Conservation (phyloP, 192 early-diverging fungal genomes). For the Lobulomyces angularis region DNA sequence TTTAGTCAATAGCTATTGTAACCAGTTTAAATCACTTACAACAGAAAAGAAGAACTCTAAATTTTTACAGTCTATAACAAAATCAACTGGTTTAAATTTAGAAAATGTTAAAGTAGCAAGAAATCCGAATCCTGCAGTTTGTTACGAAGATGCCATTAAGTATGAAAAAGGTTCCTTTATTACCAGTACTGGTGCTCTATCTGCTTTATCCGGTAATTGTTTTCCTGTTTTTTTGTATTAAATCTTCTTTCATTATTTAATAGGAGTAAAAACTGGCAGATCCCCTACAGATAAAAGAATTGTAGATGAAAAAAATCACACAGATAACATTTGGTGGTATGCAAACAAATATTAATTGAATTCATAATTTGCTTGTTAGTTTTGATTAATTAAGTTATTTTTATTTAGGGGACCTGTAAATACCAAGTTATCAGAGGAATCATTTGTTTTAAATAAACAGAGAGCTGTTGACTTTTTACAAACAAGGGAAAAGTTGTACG, state of each 20-base stretch:
- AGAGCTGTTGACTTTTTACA: slow-evolving; percentile 92
- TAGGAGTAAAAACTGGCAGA: slow-evolving; percentile 67
- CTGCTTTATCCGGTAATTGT: slow-evolving; percentile 40
- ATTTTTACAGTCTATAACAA: too few species aligned
- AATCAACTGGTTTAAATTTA: too few species aligned
- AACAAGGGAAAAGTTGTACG: slow-evolving; percentile 80
- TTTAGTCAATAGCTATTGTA: too few species aligned
- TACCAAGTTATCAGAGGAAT: slow-evolving; percentile 48
- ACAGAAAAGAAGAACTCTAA: too few species aligned
- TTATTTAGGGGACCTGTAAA: slow-evolving; percentile 99
- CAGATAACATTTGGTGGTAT: slow-evolving; percentile 90
- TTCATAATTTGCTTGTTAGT: too few species aligned
- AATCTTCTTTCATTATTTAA: background rate
- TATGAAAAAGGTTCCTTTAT: slow-evolving; percentile 77
- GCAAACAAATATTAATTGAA: too few species aligned
- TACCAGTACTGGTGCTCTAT: slow-evolving; percentile 82
- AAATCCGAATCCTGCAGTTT: slow-evolving; percentile 55
- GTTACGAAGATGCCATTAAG: slow-evolving; percentile 85
- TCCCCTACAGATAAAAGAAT: slow-evolving; percentile 95
- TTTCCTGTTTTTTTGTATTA: background rate
- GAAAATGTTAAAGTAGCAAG: too few species aligned
- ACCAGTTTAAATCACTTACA: too few species aligned
- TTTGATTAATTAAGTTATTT: too few species aligned
- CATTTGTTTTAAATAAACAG: slow-evolving; percentile 90
- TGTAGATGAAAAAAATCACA: slow-evolving; percentile 78